These are phyloP conservation scores for Annona squamosa DNA, from an alignment of 164 flowering plant genomes.

Conservation along the genomic window DNA sequence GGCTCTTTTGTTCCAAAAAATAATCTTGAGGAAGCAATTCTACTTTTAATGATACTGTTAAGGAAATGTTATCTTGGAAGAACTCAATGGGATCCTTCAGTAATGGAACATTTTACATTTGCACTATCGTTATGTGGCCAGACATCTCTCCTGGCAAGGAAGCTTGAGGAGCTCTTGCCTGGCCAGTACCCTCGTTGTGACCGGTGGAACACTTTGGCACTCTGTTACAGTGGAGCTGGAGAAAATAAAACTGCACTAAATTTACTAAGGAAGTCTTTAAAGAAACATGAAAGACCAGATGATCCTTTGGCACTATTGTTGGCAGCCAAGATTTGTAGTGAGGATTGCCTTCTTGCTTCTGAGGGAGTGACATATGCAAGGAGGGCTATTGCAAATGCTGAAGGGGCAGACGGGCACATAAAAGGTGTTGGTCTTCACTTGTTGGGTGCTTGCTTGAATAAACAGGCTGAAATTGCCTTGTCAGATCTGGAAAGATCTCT, in stretches of 20 bases:
- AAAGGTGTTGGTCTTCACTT: slow-evolving; percentile 66
- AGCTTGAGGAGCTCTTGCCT: slow-evolving; percentile 77
- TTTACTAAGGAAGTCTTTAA: slow-evolving; percentile 68
- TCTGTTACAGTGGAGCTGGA: slow-evolving; percentile 65
- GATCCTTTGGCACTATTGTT: slow-evolving; percentile 56
- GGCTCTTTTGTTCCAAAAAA: slow-evolving; percentile 76
- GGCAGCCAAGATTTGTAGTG: slow-evolving; percentile 75
- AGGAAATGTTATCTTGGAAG: slow-evolving; percentile 59
- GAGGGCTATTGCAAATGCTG: slow-evolving; percentile 47
- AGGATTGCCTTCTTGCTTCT: slow-evolving; percentile 61
- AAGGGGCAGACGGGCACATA: slow-evolving; percentile 48
- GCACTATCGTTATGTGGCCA: slow-evolving; percentile 76
- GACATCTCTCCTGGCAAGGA: slow-evolving; percentile 64
- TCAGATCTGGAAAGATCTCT: slow-evolving; percentile 78
- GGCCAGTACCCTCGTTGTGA: slow-evolving; percentile 68
- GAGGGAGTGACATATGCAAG: slow-evolving; percentile 83
- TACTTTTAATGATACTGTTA: slow-evolving; percentile 78
- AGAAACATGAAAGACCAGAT: slow-evolving; percentile 67
- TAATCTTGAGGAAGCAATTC: slow-evolving; percentile 87
- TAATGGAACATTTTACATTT: slow-evolving; percentile 79
- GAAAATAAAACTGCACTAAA: slow-evolving; percentile 58
- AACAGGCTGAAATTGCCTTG: slow-evolving; percentile 64
- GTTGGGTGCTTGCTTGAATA: slow-evolving; percentile 80
- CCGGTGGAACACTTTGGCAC: slow-evolving; percentile 76
- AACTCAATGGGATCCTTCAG: slow-evolving; percentile 75